Evolutionary conservation across 805 yeast species (phyloP), one percentile per base, ranked within the genome.

Genomic region (Wickerhamomyces tratensis): DNA sequence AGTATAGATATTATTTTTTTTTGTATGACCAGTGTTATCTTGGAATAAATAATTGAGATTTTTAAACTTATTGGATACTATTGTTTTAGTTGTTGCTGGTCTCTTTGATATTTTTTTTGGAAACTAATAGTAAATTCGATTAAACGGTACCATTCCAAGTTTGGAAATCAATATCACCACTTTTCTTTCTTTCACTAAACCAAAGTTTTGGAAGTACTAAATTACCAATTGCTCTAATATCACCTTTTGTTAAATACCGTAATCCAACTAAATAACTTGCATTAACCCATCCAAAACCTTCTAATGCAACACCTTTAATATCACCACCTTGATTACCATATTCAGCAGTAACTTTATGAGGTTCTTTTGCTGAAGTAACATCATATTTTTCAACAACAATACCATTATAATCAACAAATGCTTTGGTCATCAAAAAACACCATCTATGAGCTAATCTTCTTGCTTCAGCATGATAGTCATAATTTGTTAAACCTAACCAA

Each of bases 211-310:
- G 50, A 67, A 81, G 50, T 59, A 74, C 48, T 12, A 31, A 76
- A 5, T 89, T 74, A 0, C 95, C 96, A 46, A 88, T 67, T 1
- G 89, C 86, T 47, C 95, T 70, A 45, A 71, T 71, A 4, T 89
- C 88, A 49, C 76, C 79, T 40, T 70, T 68, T 48, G 77, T 78
- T 61, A 85, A 64, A 45, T 75, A 76, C 25, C 81, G 71, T 46
- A 87, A 64, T 0, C 96, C 96, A 46, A 83, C 59, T 27, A 82
- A 54, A 61, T 76, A 88, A 52, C 93, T 79, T 6, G 98, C 83
- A 65, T 91, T 91, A 41, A 91, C 96, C 98, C 98, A 91, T 1
- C 98, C 98, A 62, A 91, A 91, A 1, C 98, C 98, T 63, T 93
- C 97, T 7, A 84, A 81, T 0, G 95, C 95, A 36, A 85, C 96